These are phyloP conservation scores for Neofusicoccum umdonicola DNA, from an alignment of 2,329 filamentous ascomycete species.

Conservation along the genomic window DNA sequence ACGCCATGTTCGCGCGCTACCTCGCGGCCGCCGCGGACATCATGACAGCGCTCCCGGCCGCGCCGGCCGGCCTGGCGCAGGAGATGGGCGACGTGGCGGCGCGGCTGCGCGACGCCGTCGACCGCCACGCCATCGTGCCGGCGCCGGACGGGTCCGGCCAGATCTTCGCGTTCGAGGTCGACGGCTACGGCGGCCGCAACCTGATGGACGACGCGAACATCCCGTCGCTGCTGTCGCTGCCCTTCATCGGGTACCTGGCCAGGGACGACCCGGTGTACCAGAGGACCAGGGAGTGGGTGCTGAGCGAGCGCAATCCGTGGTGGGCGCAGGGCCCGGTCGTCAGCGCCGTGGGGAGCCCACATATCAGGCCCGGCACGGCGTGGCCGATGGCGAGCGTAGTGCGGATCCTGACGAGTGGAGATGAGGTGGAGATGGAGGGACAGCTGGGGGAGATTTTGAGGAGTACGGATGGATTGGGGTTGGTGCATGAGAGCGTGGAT, in stretches of 20 bases:
- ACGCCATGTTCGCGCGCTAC: constrained; percentile 72
- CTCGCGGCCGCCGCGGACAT: constrained; percentile 55
- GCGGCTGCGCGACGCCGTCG: constrained; percentile 44
- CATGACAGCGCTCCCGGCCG: constrained; percentile 51
- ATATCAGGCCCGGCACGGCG: constrained; percentile 45
- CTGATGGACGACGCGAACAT: constrained; percentile 74
- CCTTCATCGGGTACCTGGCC: constrained; percentile 59
- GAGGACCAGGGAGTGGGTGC: constrained; percentile 45
- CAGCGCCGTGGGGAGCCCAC: constrained; percentile 49
- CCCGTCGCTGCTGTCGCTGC: constrained; percentile 63
- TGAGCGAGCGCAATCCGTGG: constrained; percentile 48
- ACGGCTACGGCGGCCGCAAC: constrained; percentile 53
- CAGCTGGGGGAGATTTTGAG: constrained; percentile 46
- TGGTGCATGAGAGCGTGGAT: constrained; percentile 54
- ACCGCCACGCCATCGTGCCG: constrained; percentile 42
- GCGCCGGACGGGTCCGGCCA: constrained; percentile 37
- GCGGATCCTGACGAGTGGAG: constrained; percentile 47
- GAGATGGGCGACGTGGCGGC: constrained; percentile 58
- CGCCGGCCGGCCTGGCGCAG: constrained; percentile 48
- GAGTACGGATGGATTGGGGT: constrained; percentile 47
- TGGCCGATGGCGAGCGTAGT: constrained; percentile 55
- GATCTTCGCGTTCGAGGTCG: constrained; percentile 50
- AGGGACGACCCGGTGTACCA: constrained; percentile 41
- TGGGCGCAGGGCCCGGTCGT: constrained; percentile 50
- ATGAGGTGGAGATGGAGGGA: constrained; percentile 47